These are phyloP conservation scores for Phaeosphaeriaceae sp. DNA, from an alignment of 2,329 filamentous ascomycete genomes.

Conservation along the genomic window DNA sequence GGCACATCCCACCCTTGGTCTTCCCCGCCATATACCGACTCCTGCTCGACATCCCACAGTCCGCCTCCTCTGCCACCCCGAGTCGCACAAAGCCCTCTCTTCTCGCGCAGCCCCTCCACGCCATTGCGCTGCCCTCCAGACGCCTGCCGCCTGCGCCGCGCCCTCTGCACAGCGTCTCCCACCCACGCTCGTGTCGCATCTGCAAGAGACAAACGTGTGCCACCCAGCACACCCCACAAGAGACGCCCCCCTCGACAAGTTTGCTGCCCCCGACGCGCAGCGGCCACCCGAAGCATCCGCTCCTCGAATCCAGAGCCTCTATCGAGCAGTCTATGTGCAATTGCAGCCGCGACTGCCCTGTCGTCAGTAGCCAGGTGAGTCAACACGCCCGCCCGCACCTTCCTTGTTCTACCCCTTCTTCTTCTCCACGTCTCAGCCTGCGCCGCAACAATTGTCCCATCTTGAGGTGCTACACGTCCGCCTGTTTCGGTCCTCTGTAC, in stretches of 20 bases:
- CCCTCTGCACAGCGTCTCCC: conserved; percentile 3
- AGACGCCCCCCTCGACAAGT: conserved; percentile 22
- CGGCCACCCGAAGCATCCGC: conserved; percentile 12
- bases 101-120: conserved; percentile 17
- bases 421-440: conserved; percentile 14
- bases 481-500: conserved; percentile 39
- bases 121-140: conserved; percentile 10
- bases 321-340: conserved; percentile 12
- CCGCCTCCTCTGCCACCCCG: conserved; percentile 17
- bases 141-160: too few species aligned
- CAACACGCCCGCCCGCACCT: conserved; percentile 28
- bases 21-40: conserved; percentile 40
- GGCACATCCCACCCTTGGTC: conserved; percentile 28
- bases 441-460: conserved; percentile 29
- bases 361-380: conserved; percentile 40
- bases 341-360: conserved; percentile 16
- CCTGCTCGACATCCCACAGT: conserved; percentile 29
- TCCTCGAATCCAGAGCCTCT: conserved; percentile 13
- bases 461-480: conserved; percentile 43
- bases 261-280: conserved; percentile 25
- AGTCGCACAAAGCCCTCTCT: conserved; percentile 32
- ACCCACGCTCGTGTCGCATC: conserved; percentile 25
- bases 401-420: conserved; percentile 16
- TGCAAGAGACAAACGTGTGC: conserved; percentile 37
- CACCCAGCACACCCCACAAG: conserved; percentile 23